Evolutionary conservation across 1,284 basidiomycete genomes (phyloP).

Genomic region (Cutaneotrichosporon sp.): DNA sequence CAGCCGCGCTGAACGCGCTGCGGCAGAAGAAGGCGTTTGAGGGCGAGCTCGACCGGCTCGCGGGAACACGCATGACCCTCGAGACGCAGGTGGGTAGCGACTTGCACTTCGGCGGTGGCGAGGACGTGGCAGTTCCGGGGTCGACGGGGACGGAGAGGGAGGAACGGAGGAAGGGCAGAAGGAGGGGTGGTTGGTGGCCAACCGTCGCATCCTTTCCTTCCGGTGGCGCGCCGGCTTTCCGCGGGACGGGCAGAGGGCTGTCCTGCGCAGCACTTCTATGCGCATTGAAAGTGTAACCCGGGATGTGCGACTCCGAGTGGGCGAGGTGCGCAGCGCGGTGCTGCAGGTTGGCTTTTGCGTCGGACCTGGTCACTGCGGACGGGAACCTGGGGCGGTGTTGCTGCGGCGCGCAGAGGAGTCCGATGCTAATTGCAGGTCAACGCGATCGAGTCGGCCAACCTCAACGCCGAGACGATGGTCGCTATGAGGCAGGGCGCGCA

Average conservation of each 20-base stretch:
- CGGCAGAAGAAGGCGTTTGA: slow-evolving; percentile 93
- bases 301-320: neutral
- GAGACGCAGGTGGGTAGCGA: slow-evolving; percentile 72
- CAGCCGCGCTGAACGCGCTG: slow-evolving; percentile 88
- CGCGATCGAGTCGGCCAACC: slow-evolving; percentile 95
- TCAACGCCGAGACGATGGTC: slow-evolving; percentile 97
- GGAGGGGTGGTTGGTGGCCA: neutral
- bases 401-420: neutral
- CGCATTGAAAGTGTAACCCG: neutral
- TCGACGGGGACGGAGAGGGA: neutral
- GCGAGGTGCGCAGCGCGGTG: neutral
- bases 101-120: neutral
- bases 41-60: slow-evolving; percentile 81
- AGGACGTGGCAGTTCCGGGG: neutral
- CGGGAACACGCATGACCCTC: slow-evolving; percentile 85
- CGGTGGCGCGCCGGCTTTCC: neutral
- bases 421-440: slow-evolving; percentile 61
- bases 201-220: neutral
- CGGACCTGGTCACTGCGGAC: neutral
- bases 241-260: neutral
- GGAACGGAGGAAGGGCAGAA: neutral
- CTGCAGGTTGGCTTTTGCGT: neutral
- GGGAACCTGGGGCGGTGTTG: neutral
- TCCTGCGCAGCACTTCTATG: neutral
- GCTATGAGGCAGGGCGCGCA: slow-evolving; percentile 97